Conservation (phyloP, 192 early-diverging fungal species). For the Rhizophlyctis rosea region DNA sequence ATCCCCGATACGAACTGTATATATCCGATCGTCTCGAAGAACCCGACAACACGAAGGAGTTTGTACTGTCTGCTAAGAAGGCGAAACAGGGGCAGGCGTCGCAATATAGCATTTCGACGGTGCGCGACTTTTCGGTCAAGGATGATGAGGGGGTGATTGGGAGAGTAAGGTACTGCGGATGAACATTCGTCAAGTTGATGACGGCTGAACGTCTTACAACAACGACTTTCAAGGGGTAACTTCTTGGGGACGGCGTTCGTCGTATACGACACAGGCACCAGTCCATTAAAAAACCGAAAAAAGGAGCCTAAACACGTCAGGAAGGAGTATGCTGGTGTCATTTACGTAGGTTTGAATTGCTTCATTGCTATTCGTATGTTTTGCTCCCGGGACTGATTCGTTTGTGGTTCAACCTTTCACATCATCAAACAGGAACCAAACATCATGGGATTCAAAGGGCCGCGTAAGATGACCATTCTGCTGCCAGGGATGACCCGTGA, state of each 20-base stretch:
- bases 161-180: conserved; percentile 14
- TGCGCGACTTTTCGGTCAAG: conserved; percentile 10
- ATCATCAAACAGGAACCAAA: conserved; percentile 76
- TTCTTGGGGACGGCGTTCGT: conserved; percentile 81
- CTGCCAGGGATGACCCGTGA: conserved; percentile 65
- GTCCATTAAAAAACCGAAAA: conserved; percentile 34
- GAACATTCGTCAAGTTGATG: neutral
- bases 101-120: conserved; percentile 59
- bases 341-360: neutral
- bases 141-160: conserved; percentile 15
- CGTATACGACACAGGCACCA: conserved; percentile 61
- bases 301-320: conserved; percentile 9
- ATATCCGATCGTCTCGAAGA: too few species aligned
- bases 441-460: conserved; percentile 85
- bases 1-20: conserved; percentile 69
- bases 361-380: neutral
- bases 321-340: neutral
- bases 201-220: neutral
- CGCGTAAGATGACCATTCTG: conserved; percentile 86
- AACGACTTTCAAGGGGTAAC: conserved; percentile 58
- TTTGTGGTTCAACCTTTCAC: neutral
- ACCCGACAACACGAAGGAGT: conserved; percentile 35
- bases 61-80: conserved; percentile 69
- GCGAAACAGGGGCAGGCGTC: conserved; percentile 61
- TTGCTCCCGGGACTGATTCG: neutral